Conservation (phyloP, 164 flowering plant genomes). For the Berberis thunbergii region DNA sequence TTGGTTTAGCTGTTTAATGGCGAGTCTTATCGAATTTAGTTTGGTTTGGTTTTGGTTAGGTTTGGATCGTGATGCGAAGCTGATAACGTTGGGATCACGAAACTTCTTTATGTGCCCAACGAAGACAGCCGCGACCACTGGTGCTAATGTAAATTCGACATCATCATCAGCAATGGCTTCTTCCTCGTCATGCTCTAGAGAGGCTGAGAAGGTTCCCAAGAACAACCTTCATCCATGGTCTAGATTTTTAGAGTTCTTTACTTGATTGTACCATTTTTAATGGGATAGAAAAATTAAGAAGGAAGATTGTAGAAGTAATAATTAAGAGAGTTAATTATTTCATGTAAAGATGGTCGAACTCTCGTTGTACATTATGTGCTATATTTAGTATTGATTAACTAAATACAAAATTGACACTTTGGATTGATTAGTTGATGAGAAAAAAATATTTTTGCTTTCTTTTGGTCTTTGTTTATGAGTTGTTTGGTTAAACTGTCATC, state of each 20-base stretch:
- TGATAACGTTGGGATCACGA: constrained; percentile 67
- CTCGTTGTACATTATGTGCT: no score
- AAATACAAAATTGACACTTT: no score
- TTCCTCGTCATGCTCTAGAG: constrained; percentile 43
- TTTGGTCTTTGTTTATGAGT: no score
- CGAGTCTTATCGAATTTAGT: neutral
- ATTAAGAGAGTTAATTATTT: no score
- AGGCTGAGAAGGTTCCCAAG: constrained; percentile 47
- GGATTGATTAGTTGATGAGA: no score
- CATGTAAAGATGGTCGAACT: no score
- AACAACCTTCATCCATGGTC: constrained; percentile 38
- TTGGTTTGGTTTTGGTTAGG: constrained; percentile 28
- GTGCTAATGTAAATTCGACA: constrained; percentile 1
- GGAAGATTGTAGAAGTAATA: no score
- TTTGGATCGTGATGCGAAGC: constrained; percentile 58
- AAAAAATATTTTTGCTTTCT: no score
- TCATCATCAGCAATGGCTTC: constrained; percentile 10
- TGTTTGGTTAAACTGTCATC: no score
- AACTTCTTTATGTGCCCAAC: constrained; percentile 70
- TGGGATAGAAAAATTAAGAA: no score
- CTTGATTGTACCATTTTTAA: constrained; percentile 9
- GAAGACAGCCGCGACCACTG: constrained; percentile 1
- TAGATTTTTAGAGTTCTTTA: constrained; percentile 38
- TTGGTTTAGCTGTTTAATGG: neutral
- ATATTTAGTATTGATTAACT: no score